Evolutionary conservation across 2,329 filamentous ascomycete genomes (phyloP).

Genomic region (Rhytidhysteron rufulum): DNA sequence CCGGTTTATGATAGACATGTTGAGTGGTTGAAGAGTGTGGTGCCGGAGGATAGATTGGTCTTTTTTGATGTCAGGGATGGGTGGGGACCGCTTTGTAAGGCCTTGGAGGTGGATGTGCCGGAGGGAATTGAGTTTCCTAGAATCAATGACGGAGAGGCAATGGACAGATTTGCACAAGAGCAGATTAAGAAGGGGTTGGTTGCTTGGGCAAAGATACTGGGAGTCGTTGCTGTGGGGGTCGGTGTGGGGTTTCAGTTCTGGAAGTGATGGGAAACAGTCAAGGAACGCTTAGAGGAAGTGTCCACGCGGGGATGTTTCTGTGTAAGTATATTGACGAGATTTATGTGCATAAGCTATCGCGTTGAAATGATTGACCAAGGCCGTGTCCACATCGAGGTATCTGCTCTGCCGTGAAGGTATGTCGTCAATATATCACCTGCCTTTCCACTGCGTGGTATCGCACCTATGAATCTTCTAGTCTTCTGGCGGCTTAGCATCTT

Average conservation of each 20-base stretch:
- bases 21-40: constrained; percentile 13
- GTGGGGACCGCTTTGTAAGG: constrained; percentile 18
- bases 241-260: neutral
- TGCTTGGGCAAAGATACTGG: constrained; percentile 28
- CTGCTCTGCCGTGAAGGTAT: too few species aligned
- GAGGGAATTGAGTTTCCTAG: constrained; percentile 15
- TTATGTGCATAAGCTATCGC: too few species aligned
- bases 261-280: neutral
- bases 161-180: constrained; percentile 13
- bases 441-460: too few species aligned
- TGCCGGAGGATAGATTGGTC: constrained; percentile 12
- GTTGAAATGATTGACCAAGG: too few species aligned
- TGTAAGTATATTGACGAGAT: too few species aligned
- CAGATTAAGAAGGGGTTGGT: constrained; percentile 14
- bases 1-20: constrained; percentile 10
- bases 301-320: too few species aligned
- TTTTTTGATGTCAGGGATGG: constrained; percentile 19
- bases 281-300: too few species aligned
- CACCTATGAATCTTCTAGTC: too few species aligned
- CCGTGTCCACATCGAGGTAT: too few species aligned
- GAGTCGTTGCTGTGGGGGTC: neutral
- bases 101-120: constrained; percentile 13
- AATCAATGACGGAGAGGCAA: constrained; percentile 20
- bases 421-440: too few species aligned
- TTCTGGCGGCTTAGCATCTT: too few species aligned